These are phyloP conservation scores for Trichoderma erinaceum DNA, from an alignment of 495 filamentous ascomycete species.

Conservation along the genomic window DNA sequence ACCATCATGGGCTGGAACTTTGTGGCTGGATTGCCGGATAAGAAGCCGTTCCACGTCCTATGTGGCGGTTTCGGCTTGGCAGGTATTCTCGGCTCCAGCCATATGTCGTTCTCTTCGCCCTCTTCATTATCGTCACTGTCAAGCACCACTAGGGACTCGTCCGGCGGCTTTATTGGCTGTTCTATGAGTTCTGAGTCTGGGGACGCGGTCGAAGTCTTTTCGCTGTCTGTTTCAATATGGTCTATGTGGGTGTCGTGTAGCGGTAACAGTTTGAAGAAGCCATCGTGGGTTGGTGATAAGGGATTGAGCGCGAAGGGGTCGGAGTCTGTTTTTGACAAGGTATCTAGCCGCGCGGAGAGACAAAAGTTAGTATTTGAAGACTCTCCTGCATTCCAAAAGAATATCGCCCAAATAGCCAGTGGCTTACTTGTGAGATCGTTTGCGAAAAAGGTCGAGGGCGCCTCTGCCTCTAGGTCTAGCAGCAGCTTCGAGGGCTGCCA, in stretches of 20 bases:
- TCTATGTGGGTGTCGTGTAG: constrained; percentile 28
- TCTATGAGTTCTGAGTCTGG: neutral
- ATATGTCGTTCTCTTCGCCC: constrained; percentile 43
- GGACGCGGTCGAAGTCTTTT: too few species aligned
- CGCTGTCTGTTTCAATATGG: neutral
- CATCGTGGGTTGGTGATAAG: constrained; percentile 21
- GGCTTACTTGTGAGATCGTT: constrained; percentile 21
- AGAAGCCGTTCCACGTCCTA: constrained; percentile 71
- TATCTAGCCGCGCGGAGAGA: neutral
- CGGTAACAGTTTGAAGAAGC: constrained; percentile 42
- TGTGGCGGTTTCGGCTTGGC: constrained; percentile 35
- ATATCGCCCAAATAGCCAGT: neutral
- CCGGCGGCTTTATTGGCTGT: constrained; percentile 20
- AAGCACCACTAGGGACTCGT: constrained; percentile 7
- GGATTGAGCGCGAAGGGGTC: constrained; percentile 17
- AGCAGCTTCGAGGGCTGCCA: constrained; percentile 43
- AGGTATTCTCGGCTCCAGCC: constrained; percentile 38
- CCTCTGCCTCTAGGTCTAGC: constrained; percentile 22
- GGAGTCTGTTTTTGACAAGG: constrained; percentile 14
- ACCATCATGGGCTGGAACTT: constrained; percentile 57
- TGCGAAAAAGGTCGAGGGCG: constrained; percentile 22
- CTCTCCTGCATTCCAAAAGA: neutral
- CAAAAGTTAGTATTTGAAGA: neutral
- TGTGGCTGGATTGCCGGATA: constrained; percentile 28
- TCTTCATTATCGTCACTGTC: neutral